Evolutionary conservation across 495 filamentous ascomycete species (phyloP).

Genomic region (Neurospora sp.): DNA sequence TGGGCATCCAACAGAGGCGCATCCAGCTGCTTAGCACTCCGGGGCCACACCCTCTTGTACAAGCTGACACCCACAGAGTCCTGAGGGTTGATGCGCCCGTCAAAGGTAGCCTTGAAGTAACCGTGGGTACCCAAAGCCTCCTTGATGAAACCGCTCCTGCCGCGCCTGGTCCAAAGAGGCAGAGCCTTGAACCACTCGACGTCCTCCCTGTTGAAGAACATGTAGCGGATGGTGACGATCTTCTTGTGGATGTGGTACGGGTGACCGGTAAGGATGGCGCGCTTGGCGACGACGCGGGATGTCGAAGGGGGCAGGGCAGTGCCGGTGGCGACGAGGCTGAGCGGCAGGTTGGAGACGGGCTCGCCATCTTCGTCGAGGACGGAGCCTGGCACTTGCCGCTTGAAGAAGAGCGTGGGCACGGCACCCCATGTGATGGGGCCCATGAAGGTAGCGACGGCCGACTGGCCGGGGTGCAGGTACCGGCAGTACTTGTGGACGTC

Average conservation of each 20-base stretch:
- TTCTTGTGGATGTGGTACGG: conserved; percentile 98
- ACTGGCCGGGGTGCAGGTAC: conserved; percentile 82
- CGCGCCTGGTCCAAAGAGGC: conserved; percentile 86
- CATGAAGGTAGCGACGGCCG: conserved; percentile 82
- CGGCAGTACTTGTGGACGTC: conserved; percentile 95
- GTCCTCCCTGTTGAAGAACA: conserved; percentile 97
- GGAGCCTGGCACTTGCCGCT: conserved; percentile 30
- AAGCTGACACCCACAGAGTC: conserved; percentile 86
- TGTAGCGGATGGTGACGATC: conserved; percentile 91
- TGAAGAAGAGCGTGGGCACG: conserved; percentile 82
- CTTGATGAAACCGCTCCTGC: conserved; percentile 81
- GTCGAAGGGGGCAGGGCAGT: conserved; percentile 73
- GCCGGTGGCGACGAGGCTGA: conserved; percentile 73
- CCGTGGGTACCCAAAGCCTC: conserved; percentile 93
- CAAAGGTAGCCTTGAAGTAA: conserved; percentile 98
- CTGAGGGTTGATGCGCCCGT: conserved; percentile 87
- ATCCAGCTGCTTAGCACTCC: conserved; percentile 47
- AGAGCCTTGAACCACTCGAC: conserved; percentile 94
- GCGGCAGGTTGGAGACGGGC: conserved; percentile 20
- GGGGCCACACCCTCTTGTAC: conserved; percentile 89
- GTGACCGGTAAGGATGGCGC: conserved; percentile 88
- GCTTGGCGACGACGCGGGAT: conserved; percentile 78
- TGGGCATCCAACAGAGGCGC: conserved; percentile 24
- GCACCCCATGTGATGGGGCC: conserved; percentile 88
- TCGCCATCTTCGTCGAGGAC: conserved; percentile 19